phyloP scores from a whole-genome alignment of 1,139 yeast species.

The Protomyces pachydermus region DNA sequence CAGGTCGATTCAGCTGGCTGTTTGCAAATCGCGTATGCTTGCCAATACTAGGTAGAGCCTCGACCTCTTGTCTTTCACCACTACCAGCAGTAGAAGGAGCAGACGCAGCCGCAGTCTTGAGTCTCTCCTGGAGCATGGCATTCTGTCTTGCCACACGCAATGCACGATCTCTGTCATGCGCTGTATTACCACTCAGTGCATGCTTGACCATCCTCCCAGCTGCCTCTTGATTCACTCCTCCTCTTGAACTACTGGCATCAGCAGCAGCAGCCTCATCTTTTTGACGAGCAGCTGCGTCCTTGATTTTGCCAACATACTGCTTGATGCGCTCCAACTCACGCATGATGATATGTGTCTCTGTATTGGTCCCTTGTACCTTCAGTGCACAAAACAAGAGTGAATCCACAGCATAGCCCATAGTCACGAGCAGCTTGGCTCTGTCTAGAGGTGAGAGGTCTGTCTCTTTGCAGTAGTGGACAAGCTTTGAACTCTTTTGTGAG shows the following conservation, averaged over 20 bases:
- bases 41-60: not conserved
- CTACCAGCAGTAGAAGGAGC: not conserved
- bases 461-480: not conserved
- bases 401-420: conserved; percentile 23
- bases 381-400: conserved; percentile 36
- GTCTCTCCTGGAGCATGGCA: not conserved
- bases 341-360: conserved; percentile 58
- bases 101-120: not conserved
- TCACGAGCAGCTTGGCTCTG: conserved; percentile 24
- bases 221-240: conserved; percentile 4
- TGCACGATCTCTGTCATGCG: conserved; percentile 18
- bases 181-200: conserved; percentile 3
- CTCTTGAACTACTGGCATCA: not conserved
- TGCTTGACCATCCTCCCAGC: conserved; percentile 12
- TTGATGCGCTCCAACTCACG: conserved; percentile 67
- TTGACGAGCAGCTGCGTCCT: conserved; percentile 38
- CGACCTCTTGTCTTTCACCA: not conserved
- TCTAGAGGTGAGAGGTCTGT: conserved; percentile 8
- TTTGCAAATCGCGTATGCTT: conserved; percentile 20
- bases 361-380: conserved; percentile 56
- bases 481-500: not conserved
- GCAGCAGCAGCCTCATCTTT: not conserved
- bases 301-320: conserved; percentile 58
- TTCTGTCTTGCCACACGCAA: conserved; percentile 3
- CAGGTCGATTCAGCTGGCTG: not conserved